Conservation (phyloP, 805 yeast genomes). For the Wickerhamomyces hampshirensis region DNA sequence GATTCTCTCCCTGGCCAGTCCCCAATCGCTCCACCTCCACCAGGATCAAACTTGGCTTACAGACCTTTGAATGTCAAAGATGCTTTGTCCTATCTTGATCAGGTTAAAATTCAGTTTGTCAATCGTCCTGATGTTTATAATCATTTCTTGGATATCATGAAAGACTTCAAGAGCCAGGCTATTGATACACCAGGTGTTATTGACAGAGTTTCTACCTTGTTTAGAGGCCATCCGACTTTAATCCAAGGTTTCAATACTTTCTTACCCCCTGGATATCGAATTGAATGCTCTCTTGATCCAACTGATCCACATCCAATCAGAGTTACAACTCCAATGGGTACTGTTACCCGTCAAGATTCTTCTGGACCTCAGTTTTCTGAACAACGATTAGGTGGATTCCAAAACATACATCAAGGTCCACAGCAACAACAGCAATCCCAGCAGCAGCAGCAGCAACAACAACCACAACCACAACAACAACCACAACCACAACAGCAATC, state of each 20-base stretch:
- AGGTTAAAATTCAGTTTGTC: constrained; percentile 88
- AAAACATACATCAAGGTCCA: constrained; percentile 2
- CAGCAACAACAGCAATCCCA: constrained; percentile 23
- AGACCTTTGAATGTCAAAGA: constrained; percentile 92
- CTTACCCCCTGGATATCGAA: constrained; percentile 92
- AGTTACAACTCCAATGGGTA: constrained; percentile 94
- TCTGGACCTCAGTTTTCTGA: constrained; percentile 6
- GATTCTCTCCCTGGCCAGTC: constrained; percentile 9
- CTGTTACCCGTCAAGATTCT: constrained; percentile 40
- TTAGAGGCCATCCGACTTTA: constrained; percentile 87
- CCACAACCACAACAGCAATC: constrained; percentile 18
- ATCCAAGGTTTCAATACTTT: constrained; percentile 98
- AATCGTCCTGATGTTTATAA: constrained; percentile 94
- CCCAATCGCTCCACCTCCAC: constrained; percentile 9
- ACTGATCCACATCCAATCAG: constrained; percentile 87
- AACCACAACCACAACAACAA: constrained; percentile 19
- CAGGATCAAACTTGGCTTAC: constrained; percentile 32
- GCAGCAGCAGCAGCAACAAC: constrained; percentile 12
- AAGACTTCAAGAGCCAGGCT: constrained; percentile 93
- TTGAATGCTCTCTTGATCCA: constrained; percentile 87
- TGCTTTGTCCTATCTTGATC: constrained; percentile 92
- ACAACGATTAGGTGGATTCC: constrained; percentile 3
- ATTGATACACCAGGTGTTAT: constrained; percentile 99
- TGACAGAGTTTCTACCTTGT: constrained; percentile 86
- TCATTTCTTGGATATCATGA: constrained; percentile 95